Evolutionary conservation across 1,284 basidiomycete species (phyloP), one percentile per base, ranked within the genome.

Genomic region (Fomes fomentarius): DNA sequence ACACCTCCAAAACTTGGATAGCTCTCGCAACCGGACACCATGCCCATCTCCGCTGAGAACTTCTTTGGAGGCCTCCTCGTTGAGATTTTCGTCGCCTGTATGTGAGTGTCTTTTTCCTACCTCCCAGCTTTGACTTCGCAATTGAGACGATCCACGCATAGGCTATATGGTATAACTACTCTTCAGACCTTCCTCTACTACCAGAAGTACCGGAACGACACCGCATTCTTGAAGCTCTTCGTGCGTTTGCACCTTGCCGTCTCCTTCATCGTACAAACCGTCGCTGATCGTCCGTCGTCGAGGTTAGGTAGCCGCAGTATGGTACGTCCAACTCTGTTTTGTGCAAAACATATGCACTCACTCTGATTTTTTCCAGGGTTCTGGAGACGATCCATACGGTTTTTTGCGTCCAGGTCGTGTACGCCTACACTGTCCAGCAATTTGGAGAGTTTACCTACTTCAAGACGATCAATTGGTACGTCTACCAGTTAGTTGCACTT

Each of bases 31-130:
- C 12, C 28, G 28, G 12, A 30, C 6, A 6, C 12, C 28, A 30
- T 30, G 34, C 14, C 14, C 8, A 37, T 33, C 11, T n/a, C 22
- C 21, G 56, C 51, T 5, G 47, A 47, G 37, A n/a, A 26, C 14
- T 50, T 57, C 48, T 57, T 57, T 17, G 56, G 56, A 14, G 56
- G 56, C 34, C 50, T 58, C 46, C 43, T 58, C 31, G 40, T 58
- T n/a, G 66, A 67, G 34, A 60, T 63, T 24, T 74, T 66, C 62
- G 82, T 66, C 12, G 75, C 80, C 60, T 76, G 76, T 39, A 44
- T 59, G 57, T 59, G 33, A 25, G 57, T 56, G 41, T 14, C 17
- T 8, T 22, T 45, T 17, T 24, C 7, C 19, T 33, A 30, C 7
- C 7, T 30, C 6, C 28, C 12, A 30, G 7, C 12, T 30, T 30